Conservation (phyloP, 495 filamentous ascomycete species). For the Neurospora terricola region DNA sequence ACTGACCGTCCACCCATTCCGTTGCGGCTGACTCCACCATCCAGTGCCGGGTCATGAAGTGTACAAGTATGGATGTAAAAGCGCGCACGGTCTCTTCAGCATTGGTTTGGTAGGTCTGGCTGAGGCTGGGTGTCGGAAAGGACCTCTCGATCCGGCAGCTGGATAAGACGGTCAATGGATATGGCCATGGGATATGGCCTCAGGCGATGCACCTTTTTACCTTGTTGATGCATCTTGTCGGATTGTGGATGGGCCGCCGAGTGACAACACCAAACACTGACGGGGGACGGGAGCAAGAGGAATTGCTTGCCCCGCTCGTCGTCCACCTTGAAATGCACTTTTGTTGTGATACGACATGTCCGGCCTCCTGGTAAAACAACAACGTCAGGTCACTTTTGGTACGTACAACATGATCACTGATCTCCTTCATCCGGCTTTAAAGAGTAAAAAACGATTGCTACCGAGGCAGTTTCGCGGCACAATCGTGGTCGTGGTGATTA, state of each 20-base stretch:
- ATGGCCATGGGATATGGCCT: not conserved
- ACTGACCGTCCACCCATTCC: not conserved
- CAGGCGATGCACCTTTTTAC: not conserved
- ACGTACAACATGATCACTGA: not conserved
- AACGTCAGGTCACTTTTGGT: not conserved
- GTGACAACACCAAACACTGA: not conserved
- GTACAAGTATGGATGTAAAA: not conserved
- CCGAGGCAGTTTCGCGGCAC: not conserved
- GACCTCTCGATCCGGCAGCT: not conserved
- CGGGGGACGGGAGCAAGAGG: not conserved
- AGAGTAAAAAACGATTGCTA: not conserved
- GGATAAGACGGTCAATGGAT: not conserved
- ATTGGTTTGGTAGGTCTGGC: not conserved
- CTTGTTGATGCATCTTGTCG: not conserved
- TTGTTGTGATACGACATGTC: not conserved
- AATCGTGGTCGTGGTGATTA: not conserved
- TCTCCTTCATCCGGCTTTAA: not conserved
- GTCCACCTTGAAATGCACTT: not conserved
- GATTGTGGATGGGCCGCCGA: not conserved
- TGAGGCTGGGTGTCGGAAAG: not conserved
- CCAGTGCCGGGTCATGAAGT: not conserved
- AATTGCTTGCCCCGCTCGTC: not conserved
- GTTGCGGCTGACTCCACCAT: not conserved
- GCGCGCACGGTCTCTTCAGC: not conserved
- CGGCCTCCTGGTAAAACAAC: not conserved